Conservation (phyloP, 805 yeast genomes). For the Candida caryicola region DNA sequence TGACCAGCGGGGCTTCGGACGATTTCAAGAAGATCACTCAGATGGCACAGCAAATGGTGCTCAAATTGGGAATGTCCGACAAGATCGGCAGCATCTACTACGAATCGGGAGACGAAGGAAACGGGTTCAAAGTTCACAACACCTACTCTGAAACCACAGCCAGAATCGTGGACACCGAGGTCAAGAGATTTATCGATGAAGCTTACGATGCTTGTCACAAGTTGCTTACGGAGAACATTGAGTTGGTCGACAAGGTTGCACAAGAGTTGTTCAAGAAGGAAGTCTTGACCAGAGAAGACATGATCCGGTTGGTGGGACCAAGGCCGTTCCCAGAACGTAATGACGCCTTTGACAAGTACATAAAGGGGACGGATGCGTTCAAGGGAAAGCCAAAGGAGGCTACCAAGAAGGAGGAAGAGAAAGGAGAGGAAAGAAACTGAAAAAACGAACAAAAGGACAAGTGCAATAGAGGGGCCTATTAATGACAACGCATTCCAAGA, state of each 20-base stretch:
- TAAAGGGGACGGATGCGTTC: slow-evolving; percentile 50
- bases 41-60: slow-evolving; percentile 88
- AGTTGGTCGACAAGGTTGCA: slow-evolving; percentile 67
- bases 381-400: slow-evolving; percentile 26
- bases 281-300: slow-evolving; percentile 77
- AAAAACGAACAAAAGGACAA: background rate
- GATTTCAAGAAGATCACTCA: slow-evolving; percentile 89
- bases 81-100: slow-evolving; percentile 67
- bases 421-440: background rate
- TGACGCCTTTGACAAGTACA: slow-evolving; percentile 87
- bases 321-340: slow-evolving; percentile 77
- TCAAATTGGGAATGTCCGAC: slow-evolving; percentile 83
- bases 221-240: slow-evolving; percentile 56
- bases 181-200: slow-evolving; percentile 62
- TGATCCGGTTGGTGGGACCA: slow-evolving; percentile 72
- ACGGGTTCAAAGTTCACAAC: slow-evolving; percentile 53
- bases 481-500: background rate
- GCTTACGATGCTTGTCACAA: slow-evolving; percentile 60
- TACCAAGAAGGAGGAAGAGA: slow-evolving; percentile 1
- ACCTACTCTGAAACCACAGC: slow-evolving; percentile 75
- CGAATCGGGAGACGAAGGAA: slow-evolving; percentile 43
- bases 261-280: slow-evolving; percentile 69
- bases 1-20: slow-evolving; percentile 89
- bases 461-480: background rate
- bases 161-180: slow-evolving; percentile 62